Evolutionary conservation across 2,329 filamentous ascomycete genomes (phyloP), one percentile per base, ranked within the genome.

Genomic region (Neofusicoccum ribis): DNA sequence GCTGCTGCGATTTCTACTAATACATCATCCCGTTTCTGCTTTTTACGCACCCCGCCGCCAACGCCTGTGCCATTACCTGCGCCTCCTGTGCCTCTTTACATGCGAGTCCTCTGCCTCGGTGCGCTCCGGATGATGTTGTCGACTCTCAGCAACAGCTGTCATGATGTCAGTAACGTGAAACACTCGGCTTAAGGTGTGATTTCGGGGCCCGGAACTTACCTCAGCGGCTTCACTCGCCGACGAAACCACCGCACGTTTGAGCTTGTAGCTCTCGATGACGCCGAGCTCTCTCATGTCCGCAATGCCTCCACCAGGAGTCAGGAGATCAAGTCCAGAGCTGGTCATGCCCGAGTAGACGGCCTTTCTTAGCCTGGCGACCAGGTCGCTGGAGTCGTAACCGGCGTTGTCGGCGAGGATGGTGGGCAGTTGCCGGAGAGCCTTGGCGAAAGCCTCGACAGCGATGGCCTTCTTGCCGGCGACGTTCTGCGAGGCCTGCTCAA

Each of bases 381-480:
- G 87, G 68, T 98, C 95, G 71, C 93, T 94, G 27, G 92, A 97
- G 79, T 99, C 95, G 70, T 98, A 87, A 76, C 95, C 95, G 41
- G 95, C 95, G 72, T 99, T 99, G 83, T 99, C 95, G 2, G 95
- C 95, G 67, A 99, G 86, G 69, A 98, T 98, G 8, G 95, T 99
- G 6, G 95, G 95, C 62, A 99, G 84, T 79, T 99, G 95, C 73
- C 93, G 89, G 67, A 99, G 85, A 36, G 95, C 95, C 65, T 89
- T 85, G 27, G 94, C 91, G 76, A 98, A 99, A 4, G 92, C 88
- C 68, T 93, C 89, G 20, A 98, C 94, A 2, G 95, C 95, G 73
- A 97, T 85, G 72, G 96, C 93, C 80, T 95, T 94, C 88, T 99
- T 99, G 77, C 95, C 95, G 71, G 95, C 93, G 7, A 97, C 91